phyloP scores from a whole-genome alignment of 1,139 yeast genomes.

The Hemisphaericaspora subhashii region DNA sequence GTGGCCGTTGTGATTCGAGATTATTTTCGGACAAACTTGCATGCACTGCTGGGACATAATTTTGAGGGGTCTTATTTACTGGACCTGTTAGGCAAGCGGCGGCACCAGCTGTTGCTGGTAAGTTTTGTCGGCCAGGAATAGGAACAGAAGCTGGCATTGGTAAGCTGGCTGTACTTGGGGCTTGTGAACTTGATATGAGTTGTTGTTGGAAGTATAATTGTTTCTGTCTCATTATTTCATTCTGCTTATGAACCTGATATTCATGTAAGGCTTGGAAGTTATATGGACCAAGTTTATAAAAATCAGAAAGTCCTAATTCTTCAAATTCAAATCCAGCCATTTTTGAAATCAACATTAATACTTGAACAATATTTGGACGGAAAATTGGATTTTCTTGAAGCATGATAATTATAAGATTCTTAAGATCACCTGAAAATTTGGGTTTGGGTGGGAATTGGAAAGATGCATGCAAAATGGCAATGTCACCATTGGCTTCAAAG shows the following conservation, averaged over 20 bases:
- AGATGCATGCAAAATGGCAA: conserved; percentile 67
- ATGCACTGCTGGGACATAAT: conserved; percentile 1
- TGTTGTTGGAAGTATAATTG: conserved; percentile 36
- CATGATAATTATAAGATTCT: conserved; percentile 75
- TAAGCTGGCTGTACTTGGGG: conserved; percentile 11
- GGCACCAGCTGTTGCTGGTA: background rate
- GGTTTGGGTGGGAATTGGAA: conserved; percentile 62
- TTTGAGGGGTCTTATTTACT: background rate
- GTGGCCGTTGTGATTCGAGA: conserved; percentile 5
- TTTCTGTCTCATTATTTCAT: conserved; percentile 37
- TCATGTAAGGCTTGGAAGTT: conserved; percentile 48
- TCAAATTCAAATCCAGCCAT: conserved; percentile 32
- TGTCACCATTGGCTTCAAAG: conserved; percentile 72
- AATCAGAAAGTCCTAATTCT: conserved; percentile 33
- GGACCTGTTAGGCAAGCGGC: background rate
- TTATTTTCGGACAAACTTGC: conserved; percentile 6
- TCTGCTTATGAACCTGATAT: conserved; percentile 42
- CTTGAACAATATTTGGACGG: conserved; percentile 86
- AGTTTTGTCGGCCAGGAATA: background rate
- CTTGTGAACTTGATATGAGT: conserved; percentile 15
- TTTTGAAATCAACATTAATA: conserved; percentile 36
- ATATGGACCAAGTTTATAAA: conserved; percentile 40
- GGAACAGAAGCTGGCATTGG: conserved; percentile 1
- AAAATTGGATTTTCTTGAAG: conserved; percentile 75
- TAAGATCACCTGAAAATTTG: conserved; percentile 58